phyloP scores from a whole-genome alignment of 352 stramenopile genomes.

The Plasmopara muralis region DNA sequence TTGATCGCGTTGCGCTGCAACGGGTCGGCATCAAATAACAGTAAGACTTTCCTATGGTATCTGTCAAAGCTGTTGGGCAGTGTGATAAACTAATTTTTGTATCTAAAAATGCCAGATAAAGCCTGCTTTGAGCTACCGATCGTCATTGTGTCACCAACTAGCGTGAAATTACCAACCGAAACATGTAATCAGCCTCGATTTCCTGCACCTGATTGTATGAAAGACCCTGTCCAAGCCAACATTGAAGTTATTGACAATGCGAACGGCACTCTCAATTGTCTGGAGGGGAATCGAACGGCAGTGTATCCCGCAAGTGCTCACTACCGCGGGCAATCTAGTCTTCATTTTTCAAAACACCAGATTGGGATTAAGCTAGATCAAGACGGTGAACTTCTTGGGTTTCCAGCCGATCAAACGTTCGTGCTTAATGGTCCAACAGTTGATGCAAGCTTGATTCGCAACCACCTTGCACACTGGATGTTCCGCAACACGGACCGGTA shows the following conservation, averaged over 20 bases:
- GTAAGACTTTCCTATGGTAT: slow-evolving; percentile 8
- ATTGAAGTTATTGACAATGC: slow-evolving; percentile 51
- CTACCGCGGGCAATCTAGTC: slow-evolving; percentile 54
- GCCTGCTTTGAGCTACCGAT: slow-evolving; percentile 48
- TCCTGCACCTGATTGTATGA: slow-evolving; percentile 45
- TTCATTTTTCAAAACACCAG: slow-evolving; percentile 56
- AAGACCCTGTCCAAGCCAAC: slow-evolving; percentile 28
- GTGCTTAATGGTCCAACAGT: slow-evolving; percentile 51
- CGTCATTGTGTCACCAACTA: slow-evolving; percentile 38
- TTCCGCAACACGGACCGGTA: slow-evolving; percentile 56
- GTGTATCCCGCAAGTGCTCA: slow-evolving; percentile 36
- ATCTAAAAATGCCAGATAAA: slow-evolving; percentile 2
- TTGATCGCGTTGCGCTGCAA: slow-evolving; percentile 1
- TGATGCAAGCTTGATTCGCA: slow-evolving; percentile 55
- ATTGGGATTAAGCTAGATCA: slow-evolving; percentile 33
- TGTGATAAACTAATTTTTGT: slow-evolving; percentile 7
- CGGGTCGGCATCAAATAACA: slow-evolving; percentile 14
- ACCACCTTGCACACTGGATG: slow-evolving; percentile 66
- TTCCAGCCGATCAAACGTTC: slow-evolving; percentile 42
- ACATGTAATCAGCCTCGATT: slow-evolving; percentile 41
- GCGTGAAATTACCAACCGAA: slow-evolving; percentile 37
- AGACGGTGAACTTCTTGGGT: slow-evolving; percentile 28
- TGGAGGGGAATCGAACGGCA: slow-evolving; percentile 23
- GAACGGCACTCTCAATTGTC: slow-evolving; percentile 36
- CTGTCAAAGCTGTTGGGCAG: background rate